These are phyloP conservation scores for Salix udensis DNA, from an alignment of 345 rosid genomes.

Conservation along the genomic window DNA sequence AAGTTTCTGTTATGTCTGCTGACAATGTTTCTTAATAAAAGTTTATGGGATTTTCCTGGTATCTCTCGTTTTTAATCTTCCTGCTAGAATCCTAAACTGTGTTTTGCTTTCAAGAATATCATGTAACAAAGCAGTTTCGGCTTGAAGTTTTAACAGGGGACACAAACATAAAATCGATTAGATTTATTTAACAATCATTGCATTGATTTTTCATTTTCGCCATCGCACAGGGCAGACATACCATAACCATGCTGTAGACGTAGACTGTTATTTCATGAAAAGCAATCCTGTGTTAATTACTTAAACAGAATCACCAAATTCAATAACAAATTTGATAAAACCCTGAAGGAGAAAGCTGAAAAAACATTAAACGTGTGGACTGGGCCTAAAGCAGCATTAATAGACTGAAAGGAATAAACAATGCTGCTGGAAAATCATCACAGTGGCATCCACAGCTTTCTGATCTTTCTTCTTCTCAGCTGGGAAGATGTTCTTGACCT, in stretches of 20 bases:
- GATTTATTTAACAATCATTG: not conserved
- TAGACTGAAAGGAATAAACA: not conserved
- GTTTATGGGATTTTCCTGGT: not conserved
- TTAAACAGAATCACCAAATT: not conserved
- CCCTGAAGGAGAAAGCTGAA: not conserved
- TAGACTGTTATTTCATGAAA: not conserved
- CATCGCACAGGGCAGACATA: not conserved
- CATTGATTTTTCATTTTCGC: not conserved
- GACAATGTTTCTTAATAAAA: not conserved
- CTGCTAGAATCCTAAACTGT: not conserved
- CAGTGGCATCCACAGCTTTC: conserved; percentile 48
- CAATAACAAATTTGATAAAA: not conserved
- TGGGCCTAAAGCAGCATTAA: not conserved
- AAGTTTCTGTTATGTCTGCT: not conserved
- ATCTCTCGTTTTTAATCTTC: not conserved
- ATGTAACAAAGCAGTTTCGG: not conserved
- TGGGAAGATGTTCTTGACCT: conserved; percentile 59
- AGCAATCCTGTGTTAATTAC: not conserved
- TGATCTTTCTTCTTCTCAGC: conserved; percentile 68
- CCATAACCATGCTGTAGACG: not conserved
- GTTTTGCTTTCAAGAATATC: not conserved
- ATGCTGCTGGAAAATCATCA: conserved; percentile 24
- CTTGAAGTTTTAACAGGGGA: not conserved
- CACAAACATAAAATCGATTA: not conserved
- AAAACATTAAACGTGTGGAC: not conserved